Percentiles rank a stretch among this genome's conserved stretches.
These are phyloP conservation scores for Apiospora arundinis DNA, from an alignment of 2,329 filamentous ascomycete species.

Conservation along the genomic window DNA sequence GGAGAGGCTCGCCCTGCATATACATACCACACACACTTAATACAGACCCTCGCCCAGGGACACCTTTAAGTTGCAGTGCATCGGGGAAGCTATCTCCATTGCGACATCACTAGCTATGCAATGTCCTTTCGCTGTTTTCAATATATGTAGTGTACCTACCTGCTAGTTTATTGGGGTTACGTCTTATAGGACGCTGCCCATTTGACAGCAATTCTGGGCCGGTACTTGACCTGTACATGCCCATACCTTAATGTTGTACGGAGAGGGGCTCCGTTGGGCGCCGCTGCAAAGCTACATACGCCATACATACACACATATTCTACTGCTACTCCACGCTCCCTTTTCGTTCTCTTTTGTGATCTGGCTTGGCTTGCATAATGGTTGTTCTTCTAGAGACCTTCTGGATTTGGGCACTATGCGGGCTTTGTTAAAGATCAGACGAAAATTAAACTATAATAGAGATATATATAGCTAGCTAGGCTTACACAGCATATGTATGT, in stretches of 20 bases:
- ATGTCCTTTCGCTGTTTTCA: background rate
- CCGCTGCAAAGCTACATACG: background rate
- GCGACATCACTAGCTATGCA: background rate
- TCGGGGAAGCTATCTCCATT: background rate
- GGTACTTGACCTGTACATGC: background rate
- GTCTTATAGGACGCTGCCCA: background rate
- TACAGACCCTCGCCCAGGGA: background rate
- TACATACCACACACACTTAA: too few relatives aligned
- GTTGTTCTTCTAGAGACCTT: constrained; percentile 12
- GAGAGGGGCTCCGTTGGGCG: background rate
- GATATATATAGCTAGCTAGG: too few relatives aligned
- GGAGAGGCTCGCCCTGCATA: background rate
- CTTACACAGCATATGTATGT: background rate
- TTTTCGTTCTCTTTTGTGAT: background rate
- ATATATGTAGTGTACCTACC: background rate
- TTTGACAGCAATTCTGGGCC: constrained; percentile 8
- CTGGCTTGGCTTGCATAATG: constrained; percentile 10
- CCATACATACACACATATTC: background rate
- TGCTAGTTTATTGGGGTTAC: background rate
- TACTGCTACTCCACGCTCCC: background rate
- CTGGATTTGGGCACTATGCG: constrained; percentile 13
- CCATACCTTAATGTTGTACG: background rate
- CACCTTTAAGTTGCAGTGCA: background rate
- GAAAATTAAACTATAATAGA: background rate
- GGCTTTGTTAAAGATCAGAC: background rate